These are phyloP conservation scores for Lichtheimia corymbifera DNA, from an alignment of 371 early-diverging fungal genomes.

Conservation along the genomic window DNA sequence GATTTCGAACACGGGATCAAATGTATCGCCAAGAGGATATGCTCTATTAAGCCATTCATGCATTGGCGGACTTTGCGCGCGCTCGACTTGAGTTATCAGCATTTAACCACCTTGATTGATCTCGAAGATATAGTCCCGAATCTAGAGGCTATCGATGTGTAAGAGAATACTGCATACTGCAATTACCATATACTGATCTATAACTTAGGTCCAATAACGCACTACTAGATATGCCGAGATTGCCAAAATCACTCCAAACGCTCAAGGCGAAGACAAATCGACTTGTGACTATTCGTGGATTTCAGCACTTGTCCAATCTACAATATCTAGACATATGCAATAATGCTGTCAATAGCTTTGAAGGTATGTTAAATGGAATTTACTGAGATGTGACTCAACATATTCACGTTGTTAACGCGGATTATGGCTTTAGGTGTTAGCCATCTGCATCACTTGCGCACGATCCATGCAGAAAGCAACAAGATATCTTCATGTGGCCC, in stretches of 20 bases:
- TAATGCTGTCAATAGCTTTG: constrained; percentile 44
- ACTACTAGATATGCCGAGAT: neutral
- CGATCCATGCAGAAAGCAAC: constrained; percentile 51
- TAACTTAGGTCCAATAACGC: neutral
- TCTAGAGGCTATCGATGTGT: constrained; percentile 37
- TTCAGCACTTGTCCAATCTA: constrained; percentile 39
- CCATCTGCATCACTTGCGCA: constrained; percentile 37
- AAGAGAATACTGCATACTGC: constrained; percentile 33
- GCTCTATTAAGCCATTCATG: constrained; percentile 11
- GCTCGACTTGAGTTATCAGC: constrained; percentile 34
- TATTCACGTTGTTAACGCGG: too few species aligned
- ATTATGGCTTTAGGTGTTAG: too few species aligned
- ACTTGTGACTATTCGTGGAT: constrained; percentile 38
- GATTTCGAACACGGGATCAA: constrained; percentile 13
- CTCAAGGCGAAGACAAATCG: constrained; percentile 8
- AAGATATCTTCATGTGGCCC: constrained; percentile 41
- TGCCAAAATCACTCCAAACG: neutral
- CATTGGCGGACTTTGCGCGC: constrained; percentile 33
- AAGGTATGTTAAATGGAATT: constrained; percentile 23
- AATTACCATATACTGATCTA: constrained; percentile 18
- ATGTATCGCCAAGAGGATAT: constrained; percentile 12
- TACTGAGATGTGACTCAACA: neutral
- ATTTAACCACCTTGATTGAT: constrained; percentile 18
- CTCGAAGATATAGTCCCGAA: constrained; percentile 25
- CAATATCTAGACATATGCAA: constrained; percentile 52